These are phyloP conservation scores for Luzula sylvatica DNA, from an alignment of 176 grass and related monocot species.

Conservation along the genomic window DNA sequence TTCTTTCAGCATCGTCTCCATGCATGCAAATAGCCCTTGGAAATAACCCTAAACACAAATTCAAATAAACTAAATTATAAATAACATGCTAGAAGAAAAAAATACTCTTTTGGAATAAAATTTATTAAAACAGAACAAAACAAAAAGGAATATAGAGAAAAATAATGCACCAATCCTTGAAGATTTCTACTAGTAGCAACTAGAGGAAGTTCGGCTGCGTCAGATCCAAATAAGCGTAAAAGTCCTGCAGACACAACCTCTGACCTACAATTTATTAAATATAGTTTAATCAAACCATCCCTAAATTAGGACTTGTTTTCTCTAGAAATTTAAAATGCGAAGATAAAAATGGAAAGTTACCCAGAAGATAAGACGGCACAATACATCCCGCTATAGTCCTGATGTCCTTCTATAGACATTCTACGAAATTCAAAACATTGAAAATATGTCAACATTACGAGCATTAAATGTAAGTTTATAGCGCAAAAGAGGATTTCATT, in stretches of 20 bases:
- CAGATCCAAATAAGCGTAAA: conserved; percentile 76
- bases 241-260: conserved; percentile 78
- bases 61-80: not conserved
- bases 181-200: conserved; percentile 82
- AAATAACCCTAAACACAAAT: conserved; percentile 69
- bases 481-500: not conserved
- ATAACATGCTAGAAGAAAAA: not conserved
- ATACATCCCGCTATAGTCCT: conserved; percentile 96
- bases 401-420: conserved; percentile 52
- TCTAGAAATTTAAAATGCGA: conserved; percentile 1
- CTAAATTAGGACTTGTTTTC: not conserved
- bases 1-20: conserved; percentile 55
- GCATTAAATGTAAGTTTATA: not conserved
- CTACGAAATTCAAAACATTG: conserved; percentile 24
- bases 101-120: not conserved
- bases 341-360: conserved; percentile 31
- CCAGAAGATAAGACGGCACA: conserved; percentile 68
- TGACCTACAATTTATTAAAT: conserved; percentile 27
- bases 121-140: not conserved
- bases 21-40: conserved; percentile 65
- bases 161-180: conserved; percentile 50
- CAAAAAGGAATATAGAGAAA: not conserved
- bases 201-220: conserved; percentile 73
- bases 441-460: conserved; percentile 5
- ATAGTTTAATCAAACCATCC: not conserved